Evolutionary conservation across 148 eudicot genomes (phyloP).

Genomic region (Camellia japonica): DNA sequence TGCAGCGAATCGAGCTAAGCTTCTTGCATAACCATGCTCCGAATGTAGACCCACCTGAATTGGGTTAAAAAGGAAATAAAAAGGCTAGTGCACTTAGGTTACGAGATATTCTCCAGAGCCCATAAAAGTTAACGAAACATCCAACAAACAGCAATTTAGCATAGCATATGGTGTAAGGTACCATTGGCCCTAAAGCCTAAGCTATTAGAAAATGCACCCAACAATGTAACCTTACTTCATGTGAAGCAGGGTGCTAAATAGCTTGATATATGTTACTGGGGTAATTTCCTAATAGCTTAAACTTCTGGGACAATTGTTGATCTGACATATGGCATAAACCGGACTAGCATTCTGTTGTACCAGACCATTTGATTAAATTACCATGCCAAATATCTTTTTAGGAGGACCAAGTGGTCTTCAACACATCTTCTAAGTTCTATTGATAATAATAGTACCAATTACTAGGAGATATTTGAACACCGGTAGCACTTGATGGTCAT

Average conservation of each 20-base stretch:
- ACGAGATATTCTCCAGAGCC: not conserved
- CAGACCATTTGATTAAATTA: not conserved
- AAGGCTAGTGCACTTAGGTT: not conserved
- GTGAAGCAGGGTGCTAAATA: no score
- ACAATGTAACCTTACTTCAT: not conserved
- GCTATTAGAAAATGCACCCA: not conserved
- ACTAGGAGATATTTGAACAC: not conserved
- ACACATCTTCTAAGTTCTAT: not conserved
- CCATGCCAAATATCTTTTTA: not conserved
- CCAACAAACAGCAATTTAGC: not conserved
- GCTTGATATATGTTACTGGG: no score
- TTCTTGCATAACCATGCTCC: conserved; percentile 77
- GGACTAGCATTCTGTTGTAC: not conserved
- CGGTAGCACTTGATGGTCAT: not conserved
- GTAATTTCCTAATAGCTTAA: no score
- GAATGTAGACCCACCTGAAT: conserved; percentile 62
- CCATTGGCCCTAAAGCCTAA: not conserved
- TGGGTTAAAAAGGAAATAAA: not conserved
- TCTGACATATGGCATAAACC: not conserved
- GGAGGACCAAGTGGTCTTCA: not conserved
- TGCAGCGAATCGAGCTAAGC: conserved; percentile 73
- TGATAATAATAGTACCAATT: not conserved
- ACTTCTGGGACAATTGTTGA: no score
- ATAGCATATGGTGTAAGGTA: not conserved
- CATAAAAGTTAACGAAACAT: not conserved